Percentiles rank a stretch among this genome's conserved stretches.
phyloP scores from a whole-genome alignment of 2,329 filamentous ascomycete genomes.

The Talaromyces sp. region DNA sequence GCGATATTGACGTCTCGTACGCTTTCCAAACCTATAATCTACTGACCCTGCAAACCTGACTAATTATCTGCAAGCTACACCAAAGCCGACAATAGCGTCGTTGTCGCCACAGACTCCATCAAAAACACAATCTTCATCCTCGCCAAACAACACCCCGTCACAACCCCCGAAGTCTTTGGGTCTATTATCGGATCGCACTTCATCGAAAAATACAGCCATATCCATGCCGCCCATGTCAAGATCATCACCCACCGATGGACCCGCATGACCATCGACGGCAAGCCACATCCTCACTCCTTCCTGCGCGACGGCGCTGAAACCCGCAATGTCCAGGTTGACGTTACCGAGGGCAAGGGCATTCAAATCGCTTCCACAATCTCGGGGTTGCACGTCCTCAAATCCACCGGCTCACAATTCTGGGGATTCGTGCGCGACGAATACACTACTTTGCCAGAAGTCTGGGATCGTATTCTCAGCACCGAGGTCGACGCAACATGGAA shows the following conservation, averaged over 20 bases:
- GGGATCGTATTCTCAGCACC: constrained; percentile 93
- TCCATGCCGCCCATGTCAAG: constrained; percentile 76
- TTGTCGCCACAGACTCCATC: constrained; percentile 95
- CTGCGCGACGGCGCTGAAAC: constrained; percentile 84
- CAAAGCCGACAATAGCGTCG: constrained; percentile 84
- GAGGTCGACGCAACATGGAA: constrained; percentile 84
- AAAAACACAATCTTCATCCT: constrained; percentile 97
- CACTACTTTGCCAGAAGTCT: constrained; percentile 84
- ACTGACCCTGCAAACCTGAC: neutral
- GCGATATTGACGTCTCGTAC: constrained; percentile 80
- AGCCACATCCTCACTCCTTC: constrained; percentile 94
- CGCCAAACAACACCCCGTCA: constrained; percentile 88
- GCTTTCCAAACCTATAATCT: constrained; percentile 26
- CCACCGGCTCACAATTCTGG: constrained; percentile 93
- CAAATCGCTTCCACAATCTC: constrained; percentile 72
- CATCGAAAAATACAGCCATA: constrained; percentile 81
- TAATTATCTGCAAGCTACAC: constrained; percentile 69
- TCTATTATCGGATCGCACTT: constrained; percentile 84
- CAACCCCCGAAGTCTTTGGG: constrained; percentile 88
- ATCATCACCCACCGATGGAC: constrained; percentile 88
- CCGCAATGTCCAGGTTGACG: constrained; percentile 71
- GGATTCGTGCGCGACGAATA: constrained; percentile 90
- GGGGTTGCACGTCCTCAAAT: constrained; percentile 87
- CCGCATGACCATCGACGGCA: constrained; percentile 79
- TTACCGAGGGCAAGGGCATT: constrained; percentile 66